A percentile compares a stretch with the other conserved stretches of the same genome.
These are phyloP conservation scores for Polytrichum formosum DNA, from an alignment of 225 moss, liverwort and hornwort species.

Conservation along the genomic window DNA sequence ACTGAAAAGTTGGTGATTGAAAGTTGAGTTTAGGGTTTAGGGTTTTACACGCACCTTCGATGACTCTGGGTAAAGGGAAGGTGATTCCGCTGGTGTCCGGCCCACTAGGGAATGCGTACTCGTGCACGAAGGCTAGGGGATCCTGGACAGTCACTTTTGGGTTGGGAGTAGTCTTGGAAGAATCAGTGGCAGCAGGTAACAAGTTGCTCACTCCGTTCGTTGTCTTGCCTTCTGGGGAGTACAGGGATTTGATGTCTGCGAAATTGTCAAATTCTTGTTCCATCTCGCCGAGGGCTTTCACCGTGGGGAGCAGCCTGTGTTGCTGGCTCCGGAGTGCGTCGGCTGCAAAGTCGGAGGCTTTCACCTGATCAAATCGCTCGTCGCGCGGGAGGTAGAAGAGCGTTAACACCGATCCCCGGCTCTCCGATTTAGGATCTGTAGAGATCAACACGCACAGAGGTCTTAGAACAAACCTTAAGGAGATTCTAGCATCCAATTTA, in stretches of 20 bases:
- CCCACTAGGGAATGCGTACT: slow-evolving; percentile 51
- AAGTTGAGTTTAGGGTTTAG: no score
- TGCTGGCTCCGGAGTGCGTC: slow-evolving; percentile 34
- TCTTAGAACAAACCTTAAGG: no score
- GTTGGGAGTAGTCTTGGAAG: neutral
- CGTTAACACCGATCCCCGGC: slow-evolving; percentile 25
- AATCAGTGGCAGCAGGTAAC: slow-evolving; percentile 1
- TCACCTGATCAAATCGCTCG: slow-evolving; percentile 65
- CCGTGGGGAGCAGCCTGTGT: slow-evolving; percentile 35
- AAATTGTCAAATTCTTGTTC: slow-evolving; percentile 36
- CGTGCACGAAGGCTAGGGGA: slow-evolving; percentile 41
- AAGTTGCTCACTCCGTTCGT: slow-evolving; percentile 16
- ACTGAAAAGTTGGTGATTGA: neutral
- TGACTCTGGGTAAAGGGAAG: slow-evolving; percentile 46
- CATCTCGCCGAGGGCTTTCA: slow-evolving; percentile 8
- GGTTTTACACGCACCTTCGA: slow-evolving; percentile 25
- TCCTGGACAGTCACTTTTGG: slow-evolving; percentile 1
- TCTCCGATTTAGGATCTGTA: slow-evolving; percentile 60
- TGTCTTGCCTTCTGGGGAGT: slow-evolving; percentile 3
- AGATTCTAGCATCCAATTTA: no score
- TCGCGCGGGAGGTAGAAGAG: slow-evolving; percentile 70
- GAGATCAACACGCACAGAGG: neutral
- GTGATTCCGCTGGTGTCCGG: slow-evolving; percentile 24
- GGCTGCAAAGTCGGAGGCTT: slow-evolving; percentile 56
- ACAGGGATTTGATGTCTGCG: slow-evolving; percentile 31